phyloP scores from a whole-genome alignment of 306 rosid species.

The Purshia tridentata region DNA sequence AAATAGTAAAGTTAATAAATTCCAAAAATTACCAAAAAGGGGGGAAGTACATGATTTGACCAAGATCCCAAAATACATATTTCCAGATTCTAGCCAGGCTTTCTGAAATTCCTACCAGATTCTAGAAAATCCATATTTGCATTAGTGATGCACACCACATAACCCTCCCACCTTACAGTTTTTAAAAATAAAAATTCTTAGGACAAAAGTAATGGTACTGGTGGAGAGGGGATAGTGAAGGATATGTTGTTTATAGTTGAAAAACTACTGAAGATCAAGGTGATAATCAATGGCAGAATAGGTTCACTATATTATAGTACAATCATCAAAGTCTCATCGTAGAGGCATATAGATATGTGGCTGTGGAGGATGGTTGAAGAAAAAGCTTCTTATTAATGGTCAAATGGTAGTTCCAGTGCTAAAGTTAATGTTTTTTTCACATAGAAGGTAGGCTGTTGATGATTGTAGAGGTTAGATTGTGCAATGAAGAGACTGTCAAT shows the following conservation, averaged over 20 bases:
- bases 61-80: neutral
- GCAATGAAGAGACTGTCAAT: no score
- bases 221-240: neutral
- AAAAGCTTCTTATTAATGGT: neutral
- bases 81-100: neutral
- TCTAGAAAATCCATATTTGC: neutral
- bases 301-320: neutral
- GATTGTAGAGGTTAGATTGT: neutral
- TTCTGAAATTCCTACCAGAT: neutral
- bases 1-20: neutral
- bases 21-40: neutral
- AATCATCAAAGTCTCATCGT: neutral
- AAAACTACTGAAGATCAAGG: neutral
- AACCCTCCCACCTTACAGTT: neutral
- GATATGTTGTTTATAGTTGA: neutral
- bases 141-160: neutral
- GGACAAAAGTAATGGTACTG: neutral
- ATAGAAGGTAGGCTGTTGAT: neutral
- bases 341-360: neutral
- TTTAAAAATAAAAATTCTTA: no score
- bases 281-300: neutral
- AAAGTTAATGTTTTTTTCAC: neutral
- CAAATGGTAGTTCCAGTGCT: neutral
- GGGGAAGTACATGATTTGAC: neutral
- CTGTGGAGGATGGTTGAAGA: neutral